These are phyloP conservation scores for Cylindrotheca closterium DNA, from an alignment of 108 stramenopile species.

Conservation along the genomic window DNA sequence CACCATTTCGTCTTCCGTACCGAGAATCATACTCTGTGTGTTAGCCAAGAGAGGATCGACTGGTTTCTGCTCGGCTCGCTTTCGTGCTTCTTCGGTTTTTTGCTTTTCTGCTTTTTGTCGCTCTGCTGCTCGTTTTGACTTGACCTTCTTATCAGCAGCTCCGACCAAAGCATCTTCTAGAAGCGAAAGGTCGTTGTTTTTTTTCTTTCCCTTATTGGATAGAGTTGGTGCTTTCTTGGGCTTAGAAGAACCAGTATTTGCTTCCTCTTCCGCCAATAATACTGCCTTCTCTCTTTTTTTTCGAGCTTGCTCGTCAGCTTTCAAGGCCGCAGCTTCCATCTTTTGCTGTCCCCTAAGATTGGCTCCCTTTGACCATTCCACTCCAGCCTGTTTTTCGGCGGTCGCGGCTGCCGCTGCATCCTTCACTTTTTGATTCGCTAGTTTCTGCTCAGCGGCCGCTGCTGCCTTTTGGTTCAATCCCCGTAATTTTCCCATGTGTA, in stretches of 20 bases:
- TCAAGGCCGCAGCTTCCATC: conserved; percentile 57
- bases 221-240: conserved; percentile 24
- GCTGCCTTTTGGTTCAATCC: conserved; percentile 59
- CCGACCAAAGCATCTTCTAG: conserved; percentile 74
- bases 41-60: conserved; percentile 76
- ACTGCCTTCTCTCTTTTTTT: conserved; percentile 71
- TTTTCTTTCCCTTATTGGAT: conserved; percentile 47
- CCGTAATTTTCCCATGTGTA: conserved; percentile 16
- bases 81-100: conserved; percentile 30
- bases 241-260: conserved; percentile 38
- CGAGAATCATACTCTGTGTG: conserved; percentile 47
- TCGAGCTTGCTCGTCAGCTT: conserved; percentile 79
- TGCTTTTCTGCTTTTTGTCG: conserved; percentile 54
- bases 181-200: conserved; percentile 60
- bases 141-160: conserved; percentile 82
- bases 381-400: conserved; percentile 22
- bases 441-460: conserved; percentile 67
- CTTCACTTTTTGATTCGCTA: conserved; percentile 60
- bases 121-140: conserved; percentile 55
- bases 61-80: conserved; percentile 35
- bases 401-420: conserved; percentile 56
- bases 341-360: conserved; percentile 43
- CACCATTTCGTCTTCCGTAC: conserved; percentile 34
- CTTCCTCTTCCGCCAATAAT: conserved; percentile 74
- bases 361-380: conserved; percentile 71